Conservation (phyloP, 192 early-diverging fungal genomes). For the Backusella australiensis region DNA sequence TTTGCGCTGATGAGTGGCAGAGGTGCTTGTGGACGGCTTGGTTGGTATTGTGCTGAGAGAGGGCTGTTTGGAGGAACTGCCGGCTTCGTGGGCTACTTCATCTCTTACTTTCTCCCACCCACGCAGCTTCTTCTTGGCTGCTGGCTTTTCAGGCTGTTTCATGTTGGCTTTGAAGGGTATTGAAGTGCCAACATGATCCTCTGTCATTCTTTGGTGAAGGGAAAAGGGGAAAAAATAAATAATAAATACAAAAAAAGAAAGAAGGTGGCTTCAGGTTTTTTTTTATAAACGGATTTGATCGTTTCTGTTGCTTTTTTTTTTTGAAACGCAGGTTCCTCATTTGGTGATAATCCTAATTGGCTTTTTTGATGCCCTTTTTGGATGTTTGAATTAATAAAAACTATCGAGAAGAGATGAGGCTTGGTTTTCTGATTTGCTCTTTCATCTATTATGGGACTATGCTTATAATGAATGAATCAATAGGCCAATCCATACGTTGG, state of each 20-base stretch:
- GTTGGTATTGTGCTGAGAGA: neutral
- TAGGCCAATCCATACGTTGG: too few relatives aligned
- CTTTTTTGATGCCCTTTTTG: too few relatives aligned
- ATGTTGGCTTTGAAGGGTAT: neutral
- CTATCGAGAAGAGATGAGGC: too few relatives aligned
- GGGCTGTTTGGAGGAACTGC: neutral
- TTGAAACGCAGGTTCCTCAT: too few relatives aligned
- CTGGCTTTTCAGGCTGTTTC: neutral
- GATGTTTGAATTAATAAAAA: too few relatives aligned
- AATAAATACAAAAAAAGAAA: neutral
- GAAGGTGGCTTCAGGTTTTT: neutral
- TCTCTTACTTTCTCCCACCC: conserved; percentile 19
- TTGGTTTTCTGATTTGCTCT: too few relatives aligned
- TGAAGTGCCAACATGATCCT: neutral
- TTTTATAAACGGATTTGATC: too few relatives aligned
- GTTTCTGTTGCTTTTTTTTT: too few relatives aligned
- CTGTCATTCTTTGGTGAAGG: neutral
- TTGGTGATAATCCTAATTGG: too few relatives aligned
- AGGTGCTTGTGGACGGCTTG: neutral
- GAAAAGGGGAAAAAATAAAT: neutral
- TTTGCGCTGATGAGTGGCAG: neutral
- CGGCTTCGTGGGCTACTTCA: neutral
- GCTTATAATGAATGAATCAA: too few relatives aligned
- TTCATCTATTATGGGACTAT: too few relatives aligned
- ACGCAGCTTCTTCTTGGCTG: neutral